Evolutionary conservation across 2,329 filamentous ascomycete species (phyloP).

Genomic region (Colletotrichum lindemuthianum): DNA sequence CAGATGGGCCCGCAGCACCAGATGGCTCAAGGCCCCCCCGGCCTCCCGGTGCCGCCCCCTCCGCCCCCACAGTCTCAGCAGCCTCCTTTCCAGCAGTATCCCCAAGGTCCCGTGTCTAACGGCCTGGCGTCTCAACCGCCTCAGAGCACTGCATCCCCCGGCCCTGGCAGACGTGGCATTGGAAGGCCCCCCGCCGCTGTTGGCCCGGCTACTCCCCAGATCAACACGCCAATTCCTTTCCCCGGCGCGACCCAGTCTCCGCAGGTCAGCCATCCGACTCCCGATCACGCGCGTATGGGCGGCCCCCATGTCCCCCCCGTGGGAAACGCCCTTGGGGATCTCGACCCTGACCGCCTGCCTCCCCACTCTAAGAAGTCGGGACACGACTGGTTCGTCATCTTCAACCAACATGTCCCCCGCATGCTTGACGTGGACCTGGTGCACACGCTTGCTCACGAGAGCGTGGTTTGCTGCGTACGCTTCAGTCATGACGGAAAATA

Average conservation of each 20-base stretch:
- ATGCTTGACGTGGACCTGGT: constrained; percentile 93
- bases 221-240: constrained; percentile 88
- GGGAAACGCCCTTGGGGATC: constrained; percentile 79
- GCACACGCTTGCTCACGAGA: constrained; percentile 92
- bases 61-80: constrained; percentile 71
- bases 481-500: constrained; percentile 97
- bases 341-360: constrained; percentile 87
- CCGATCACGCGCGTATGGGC: constrained; percentile 68
- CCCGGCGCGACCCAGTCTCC: constrained; percentile 85
- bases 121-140: constrained; percentile 87
- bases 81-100: constrained; percentile 78
- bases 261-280: constrained; percentile 86
- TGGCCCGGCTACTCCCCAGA: constrained; percentile 88
- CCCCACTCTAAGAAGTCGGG: constrained; percentile 89
- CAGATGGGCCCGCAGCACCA: constrained; percentile 60
- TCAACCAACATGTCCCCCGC: constrained; percentile 91
- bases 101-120: constrained; percentile 65
- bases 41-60: constrained; percentile 67
- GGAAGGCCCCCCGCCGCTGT: constrained; percentile 70
- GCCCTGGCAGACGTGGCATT: constrained; percentile 78
- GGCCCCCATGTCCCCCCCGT: constrained; percentile 54
- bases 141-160: constrained; percentile 86
- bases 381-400: constrained; percentile 94
- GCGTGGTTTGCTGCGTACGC: constrained; percentile 96
- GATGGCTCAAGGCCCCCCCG: constrained; percentile 81